Evolutionary conservation across 768 basidiomycete species (phyloP), one percentile per base, ranked within the genome.

Genomic region (Clavaria fumosa): DNA sequence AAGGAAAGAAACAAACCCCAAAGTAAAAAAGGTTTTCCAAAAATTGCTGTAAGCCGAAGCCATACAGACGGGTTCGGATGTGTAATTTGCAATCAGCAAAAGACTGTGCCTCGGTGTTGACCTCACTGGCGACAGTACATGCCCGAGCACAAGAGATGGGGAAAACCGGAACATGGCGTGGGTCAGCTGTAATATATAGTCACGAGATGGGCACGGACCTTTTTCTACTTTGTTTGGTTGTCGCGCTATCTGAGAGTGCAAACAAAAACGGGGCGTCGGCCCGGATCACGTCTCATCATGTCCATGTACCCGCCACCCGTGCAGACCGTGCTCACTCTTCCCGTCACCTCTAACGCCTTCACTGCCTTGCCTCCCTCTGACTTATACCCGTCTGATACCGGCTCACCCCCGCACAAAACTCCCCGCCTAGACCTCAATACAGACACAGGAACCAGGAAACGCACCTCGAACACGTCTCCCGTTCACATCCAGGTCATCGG

Each of bases 31-130:
- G 45, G 47, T 63, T 70, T 73, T 71, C 72, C 82, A 85, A 86
- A 85, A 85, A 84, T 85, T 84, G 77, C 79, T 77, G 70, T 63
- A 69, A 70, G 76, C 78, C 77, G 64, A 80, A 83, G 78, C 78
- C 67, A 56, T 74, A n/a, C 70, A 78, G 80, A 84, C 78, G 80
- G 58, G 79, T 84, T 82, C 79, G 82, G 82, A 85, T 85, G 80
- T 81, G 69, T 83, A 84, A 81, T 85, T 85, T 85, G 81, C 81
- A 85, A 85, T 78, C 77, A 85, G 80, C 82, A 83, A 85, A 66
- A 82, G 70, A 81, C 79, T 82, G 76, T 78, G 77, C 75, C 79
- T 86, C 83, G 78, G 82, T 85, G 80, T 66, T 74, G 68, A 86
- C 83, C 79, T 86, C 83, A 85, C 81, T 80, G 76, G 75, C 77